Evolutionary conservation across 1,139 yeast species (phyloP).

Genomic region (Meyerozyma sp.): DNA sequence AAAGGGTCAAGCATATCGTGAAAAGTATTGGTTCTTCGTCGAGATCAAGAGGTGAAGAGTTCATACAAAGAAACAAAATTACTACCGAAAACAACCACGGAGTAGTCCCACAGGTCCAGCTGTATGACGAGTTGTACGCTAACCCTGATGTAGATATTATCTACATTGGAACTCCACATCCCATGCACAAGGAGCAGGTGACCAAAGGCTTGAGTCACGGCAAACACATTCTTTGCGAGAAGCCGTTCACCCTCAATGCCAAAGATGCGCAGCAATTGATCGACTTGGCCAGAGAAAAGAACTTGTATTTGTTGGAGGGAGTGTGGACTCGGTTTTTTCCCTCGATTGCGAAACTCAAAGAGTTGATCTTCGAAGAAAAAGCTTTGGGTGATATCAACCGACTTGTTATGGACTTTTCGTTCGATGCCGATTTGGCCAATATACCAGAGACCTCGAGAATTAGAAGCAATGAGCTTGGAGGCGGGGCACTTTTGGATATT

Average conservation of each 20-base stretch:
- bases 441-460: conserved; percentile 29
- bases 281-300: conserved; percentile 39
- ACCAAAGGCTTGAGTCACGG: conserved; percentile 45
- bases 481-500: conserved; percentile 56
- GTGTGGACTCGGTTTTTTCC: conserved; percentile 67
- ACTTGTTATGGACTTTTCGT: conserved; percentile 35
- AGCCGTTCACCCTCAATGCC: conserved; percentile 52
- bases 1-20: conserved; percentile 21
- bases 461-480: conserved; percentile 46
- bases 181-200: conserved; percentile 47
- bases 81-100: conserved; percentile 14
- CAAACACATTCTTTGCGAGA: conserved; percentile 58
- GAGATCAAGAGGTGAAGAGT: conserved; percentile 20
- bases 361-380: conserved; percentile 37
- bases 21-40: conserved; percentile 29
- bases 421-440: conserved; percentile 22
- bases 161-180: conserved; percentile 59
- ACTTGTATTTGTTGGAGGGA: conserved; percentile 56
- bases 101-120: conserved; percentile 16
- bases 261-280: conserved; percentile 41
- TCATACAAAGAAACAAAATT: conserved; percentile 14
- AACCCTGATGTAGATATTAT: conserved; percentile 46
- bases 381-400: conserved; percentile 44
- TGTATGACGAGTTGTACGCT: conserved; percentile 31
- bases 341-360: conserved; percentile 30